Evolutionary conservation across 1,284 basidiomycete species (phyloP).

Genomic region (Laetiporus sulphureus): DNA sequence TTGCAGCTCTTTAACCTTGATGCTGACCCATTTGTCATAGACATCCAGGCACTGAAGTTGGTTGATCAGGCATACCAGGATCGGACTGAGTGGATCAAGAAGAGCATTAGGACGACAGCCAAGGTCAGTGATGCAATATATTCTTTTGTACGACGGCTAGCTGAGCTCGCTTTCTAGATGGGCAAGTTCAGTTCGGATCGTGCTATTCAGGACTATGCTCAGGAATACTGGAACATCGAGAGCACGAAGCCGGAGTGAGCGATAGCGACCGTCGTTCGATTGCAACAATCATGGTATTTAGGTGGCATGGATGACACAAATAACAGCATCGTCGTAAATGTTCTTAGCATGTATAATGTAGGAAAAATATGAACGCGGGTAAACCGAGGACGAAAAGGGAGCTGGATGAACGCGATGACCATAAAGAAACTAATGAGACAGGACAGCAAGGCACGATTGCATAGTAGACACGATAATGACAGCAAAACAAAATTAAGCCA

Average conservation of each 20-base stretch:
- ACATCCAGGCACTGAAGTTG: conserved; percentile 75
- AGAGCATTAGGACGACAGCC: conserved; percentile 79
- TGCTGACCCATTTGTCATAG: conserved; percentile 27
- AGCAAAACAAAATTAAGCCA: not conserved
- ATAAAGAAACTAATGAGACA: conserved; percentile 2
- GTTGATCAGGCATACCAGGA: conserved; percentile 84
- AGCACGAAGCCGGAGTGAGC: conserved; percentile 18
- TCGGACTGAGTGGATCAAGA: conserved; percentile 83
- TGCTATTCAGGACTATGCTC: conserved; percentile 84
- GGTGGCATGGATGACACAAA: not conserved
- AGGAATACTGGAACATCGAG: conserved; percentile 39
- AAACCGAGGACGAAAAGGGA: too few species aligned
- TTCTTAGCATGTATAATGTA: too few species aligned
- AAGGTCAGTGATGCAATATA: conserved; percentile 38
- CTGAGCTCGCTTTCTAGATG: conserved; percentile 48
- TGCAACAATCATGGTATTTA: not conserved
- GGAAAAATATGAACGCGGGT: too few species aligned
- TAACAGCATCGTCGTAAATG: conserved; percentile 1
- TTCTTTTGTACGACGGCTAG: conserved; percentile 5
- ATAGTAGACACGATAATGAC: conserved; percentile 4
- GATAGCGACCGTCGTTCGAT: not conserved
- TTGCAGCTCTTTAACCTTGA: conserved; percentile 4
- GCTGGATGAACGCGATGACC: not conserved
- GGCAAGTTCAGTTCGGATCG: conserved; percentile 93
- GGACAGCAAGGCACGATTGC: conserved; percentile 1